These are phyloP conservation scores for Ogataea saltuana DNA, from an alignment of 805 yeast species.

Conservation along the genomic window DNA sequence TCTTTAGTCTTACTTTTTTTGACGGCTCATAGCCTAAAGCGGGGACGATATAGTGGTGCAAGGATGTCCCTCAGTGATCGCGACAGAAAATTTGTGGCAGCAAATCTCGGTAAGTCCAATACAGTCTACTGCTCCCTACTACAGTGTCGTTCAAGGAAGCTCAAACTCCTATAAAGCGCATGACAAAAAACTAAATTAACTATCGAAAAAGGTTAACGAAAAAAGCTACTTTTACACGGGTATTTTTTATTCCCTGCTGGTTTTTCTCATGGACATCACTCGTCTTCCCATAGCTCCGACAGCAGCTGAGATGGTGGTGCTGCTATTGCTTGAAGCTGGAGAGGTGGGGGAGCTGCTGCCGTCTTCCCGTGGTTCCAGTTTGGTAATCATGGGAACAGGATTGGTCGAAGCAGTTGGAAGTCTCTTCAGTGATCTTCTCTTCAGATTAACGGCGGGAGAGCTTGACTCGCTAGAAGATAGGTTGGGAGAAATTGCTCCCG, in stretches of 20 bases:
- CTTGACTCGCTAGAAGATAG: constrained; percentile 24
- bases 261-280: constrained; percentile 29
- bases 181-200: neutral
- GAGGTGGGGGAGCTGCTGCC: constrained; percentile 11
- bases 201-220: neutral
- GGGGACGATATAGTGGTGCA: neutral
- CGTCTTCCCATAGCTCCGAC: constrained; percentile 28
- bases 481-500: constrained; percentile 59
- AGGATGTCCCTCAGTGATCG: neutral
- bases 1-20: too few relatives aligned
- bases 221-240: neutral
- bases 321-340: constrained; percentile 11
- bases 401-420: constrained; percentile 26
- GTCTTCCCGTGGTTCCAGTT: constrained; percentile 24
- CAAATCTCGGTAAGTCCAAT: too few relatives aligned
- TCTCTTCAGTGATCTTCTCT: constrained; percentile 22
- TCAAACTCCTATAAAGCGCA: too few relatives aligned
- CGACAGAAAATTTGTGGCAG: neutral
- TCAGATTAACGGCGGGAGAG: constrained; percentile 16
- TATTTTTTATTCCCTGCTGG: constrained; percentile 17
- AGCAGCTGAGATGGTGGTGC: constrained; percentile 17
- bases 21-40: too few relatives aligned
- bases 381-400: constrained; percentile 36
- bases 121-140: too few relatives aligned
- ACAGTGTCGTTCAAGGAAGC: too few relatives aligned